These are phyloP conservation scores for Scytalidium sp. DNA, from an alignment of 2,329 filamentous ascomycete genomes.

Conservation along the genomic window DNA sequence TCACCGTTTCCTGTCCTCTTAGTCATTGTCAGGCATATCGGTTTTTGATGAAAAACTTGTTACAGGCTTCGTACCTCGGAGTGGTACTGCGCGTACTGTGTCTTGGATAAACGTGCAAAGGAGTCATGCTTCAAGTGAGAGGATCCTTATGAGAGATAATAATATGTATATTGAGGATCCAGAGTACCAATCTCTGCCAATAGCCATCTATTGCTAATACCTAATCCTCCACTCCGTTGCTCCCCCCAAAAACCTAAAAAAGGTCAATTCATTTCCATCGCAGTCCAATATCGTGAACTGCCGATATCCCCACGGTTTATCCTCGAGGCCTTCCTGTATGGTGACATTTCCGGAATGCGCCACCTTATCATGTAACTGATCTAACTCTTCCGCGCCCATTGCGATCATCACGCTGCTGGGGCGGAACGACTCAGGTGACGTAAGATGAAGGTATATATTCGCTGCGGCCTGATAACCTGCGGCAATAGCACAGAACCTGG, in stretches of 20 bases:
- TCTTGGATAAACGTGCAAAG: no score
- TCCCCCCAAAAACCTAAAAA: constrained; percentile 3
- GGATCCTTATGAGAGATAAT: no score
- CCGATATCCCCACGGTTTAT: constrained; percentile 5
- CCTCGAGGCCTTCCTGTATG: constrained; percentile 2
- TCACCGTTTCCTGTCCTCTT: no score
- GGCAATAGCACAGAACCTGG: not conserved
- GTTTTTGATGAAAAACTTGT: no score
- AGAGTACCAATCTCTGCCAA: no score
- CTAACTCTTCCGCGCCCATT: not conserved
- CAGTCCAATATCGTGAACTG: not conserved
- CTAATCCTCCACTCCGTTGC: no score
- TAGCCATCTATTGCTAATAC: no score
- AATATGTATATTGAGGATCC: no score
- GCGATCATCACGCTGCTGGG: not conserved
- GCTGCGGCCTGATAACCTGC: not conserved
- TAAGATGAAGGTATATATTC: not conserved
- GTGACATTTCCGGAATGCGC: not conserved
- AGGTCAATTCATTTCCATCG: constrained; percentile 4
- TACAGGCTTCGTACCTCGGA: no score
- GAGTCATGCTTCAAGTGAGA: no score
- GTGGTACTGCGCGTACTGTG: no score
- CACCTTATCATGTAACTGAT: not conserved
- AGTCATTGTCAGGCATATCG: no score
- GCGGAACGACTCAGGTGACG: not conserved